phyloP scores from a whole-genome alignment of 371 early-diverging fungal species.

The Ecytonucleospora hepatopenaei region DNA sequence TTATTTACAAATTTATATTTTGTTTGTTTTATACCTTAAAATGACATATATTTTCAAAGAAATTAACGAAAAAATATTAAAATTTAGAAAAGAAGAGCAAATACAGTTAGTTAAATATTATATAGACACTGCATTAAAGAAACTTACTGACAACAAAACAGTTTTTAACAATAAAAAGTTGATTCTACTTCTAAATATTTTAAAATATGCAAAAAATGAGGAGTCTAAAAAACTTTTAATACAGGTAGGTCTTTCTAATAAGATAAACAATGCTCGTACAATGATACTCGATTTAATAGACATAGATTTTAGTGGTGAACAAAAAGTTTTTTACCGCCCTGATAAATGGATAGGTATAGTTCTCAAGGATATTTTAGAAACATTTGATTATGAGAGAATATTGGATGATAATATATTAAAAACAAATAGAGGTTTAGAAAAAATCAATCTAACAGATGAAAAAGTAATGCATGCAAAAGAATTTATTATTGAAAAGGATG shows the following conservation, averaged over 20 bases:
- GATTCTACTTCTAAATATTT: slow-evolving; percentile 5
- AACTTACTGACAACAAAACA: slow-evolving; percentile 18
- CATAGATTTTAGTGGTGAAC: slow-evolving; percentile 30
- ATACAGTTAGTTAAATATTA: slow-evolving; percentile 13
- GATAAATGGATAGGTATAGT: slow-evolving; percentile 36
- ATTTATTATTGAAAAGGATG: no score
- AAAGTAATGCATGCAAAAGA: not conserved
- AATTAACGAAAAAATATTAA: slow-evolving; percentile 16
- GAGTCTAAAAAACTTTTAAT: not conserved
- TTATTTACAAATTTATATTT: no score
- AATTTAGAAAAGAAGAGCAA: slow-evolving; percentile 27
- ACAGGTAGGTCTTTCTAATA: slow-evolving; percentile 10
- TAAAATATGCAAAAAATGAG: slow-evolving; percentile 2
- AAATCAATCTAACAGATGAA: not conserved
- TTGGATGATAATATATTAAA: not conserved
- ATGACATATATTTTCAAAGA: slow-evolving; percentile 15
- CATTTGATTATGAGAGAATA: slow-evolving; percentile 13
- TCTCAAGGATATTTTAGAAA: slow-evolving; percentile 20
- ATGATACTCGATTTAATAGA: slow-evolving; percentile 35
- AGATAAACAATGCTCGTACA: slow-evolving; percentile 29
- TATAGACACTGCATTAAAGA: not conserved
- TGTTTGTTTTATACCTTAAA: no score
- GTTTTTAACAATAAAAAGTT: slow-evolving; percentile 18
- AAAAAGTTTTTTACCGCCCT: slow-evolving; percentile 28
- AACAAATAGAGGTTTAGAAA: not conserved